Conservation (phyloP, 202 grass and related monocot species). For the Musa balbisiana region DNA sequence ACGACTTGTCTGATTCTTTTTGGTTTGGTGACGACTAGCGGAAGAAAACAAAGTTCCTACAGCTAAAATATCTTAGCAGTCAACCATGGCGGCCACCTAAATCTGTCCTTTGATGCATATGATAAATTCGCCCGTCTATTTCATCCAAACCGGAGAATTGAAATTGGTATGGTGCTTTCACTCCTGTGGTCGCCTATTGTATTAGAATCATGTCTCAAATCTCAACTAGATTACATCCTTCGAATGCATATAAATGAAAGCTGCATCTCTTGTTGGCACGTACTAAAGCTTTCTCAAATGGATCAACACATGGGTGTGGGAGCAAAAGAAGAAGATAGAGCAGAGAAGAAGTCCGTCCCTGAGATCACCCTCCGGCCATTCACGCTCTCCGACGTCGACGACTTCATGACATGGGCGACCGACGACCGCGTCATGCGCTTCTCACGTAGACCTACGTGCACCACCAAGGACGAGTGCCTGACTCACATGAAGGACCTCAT, state of each 20-base stretch:
- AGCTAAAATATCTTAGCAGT: too few species aligned
- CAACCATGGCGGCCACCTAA: too few species aligned
- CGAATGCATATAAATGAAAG: not conserved
- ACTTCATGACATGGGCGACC: not conserved
- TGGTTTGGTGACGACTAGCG: too few species aligned
- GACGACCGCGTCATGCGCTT: slow-evolving; percentile 9
- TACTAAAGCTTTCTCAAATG: not conserved
- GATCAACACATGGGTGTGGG: not conserved
- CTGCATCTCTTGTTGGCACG: not conserved
- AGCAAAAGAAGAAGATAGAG: not conserved
- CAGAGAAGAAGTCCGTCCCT: not conserved
- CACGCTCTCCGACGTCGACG: not conserved
- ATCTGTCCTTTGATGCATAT: too few species aligned
- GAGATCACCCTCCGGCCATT: slow-evolving; percentile 8
- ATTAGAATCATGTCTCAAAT: not conserved
- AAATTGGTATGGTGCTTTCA: too few species aligned
- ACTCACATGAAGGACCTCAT: not conserved
- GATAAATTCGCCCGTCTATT: too few species aligned
- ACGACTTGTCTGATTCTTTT: too few species aligned
- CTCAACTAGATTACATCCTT: not conserved
- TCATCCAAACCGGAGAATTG: too few species aligned
- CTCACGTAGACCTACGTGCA: not conserved
- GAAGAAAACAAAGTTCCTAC: too few species aligned
- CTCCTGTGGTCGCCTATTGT: not conserved
- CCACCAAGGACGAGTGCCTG: not conserved